A percentile compares a stretch with the other conserved stretches of the same genome.
These are phyloP conservation scores for Fusarium dimerum DNA, from an alignment of 2,329 filamentous ascomycete species.

Conservation along the genomic window DNA sequence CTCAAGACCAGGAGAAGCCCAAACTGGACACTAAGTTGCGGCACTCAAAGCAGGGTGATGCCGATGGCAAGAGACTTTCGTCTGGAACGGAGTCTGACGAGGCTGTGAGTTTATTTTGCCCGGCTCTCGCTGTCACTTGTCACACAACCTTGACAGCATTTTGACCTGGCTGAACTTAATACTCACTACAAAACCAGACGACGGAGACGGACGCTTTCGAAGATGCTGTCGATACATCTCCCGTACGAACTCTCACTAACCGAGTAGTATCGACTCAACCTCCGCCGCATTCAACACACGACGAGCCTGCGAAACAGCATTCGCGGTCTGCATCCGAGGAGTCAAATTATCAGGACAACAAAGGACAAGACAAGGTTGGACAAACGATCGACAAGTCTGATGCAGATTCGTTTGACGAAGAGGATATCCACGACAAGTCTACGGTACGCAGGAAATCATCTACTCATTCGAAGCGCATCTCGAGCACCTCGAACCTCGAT, in stretches of 20 bases:
- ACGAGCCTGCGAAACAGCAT: conserved; percentile 10
- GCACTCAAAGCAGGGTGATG: conserved; percentile 20
- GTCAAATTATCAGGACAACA: conserved; percentile 9
- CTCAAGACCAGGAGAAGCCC: conserved; percentile 4
- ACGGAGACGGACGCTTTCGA: conserved; percentile 61
- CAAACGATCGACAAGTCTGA: conserved; percentile 18
- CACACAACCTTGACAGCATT: conserved; percentile 18
- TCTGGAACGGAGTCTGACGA: conserved; percentile 34
- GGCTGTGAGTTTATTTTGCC: conserved; percentile 28
- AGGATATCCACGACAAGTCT: conserved; percentile 17
- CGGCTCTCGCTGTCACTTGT: conserved; percentile 12
- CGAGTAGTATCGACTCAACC: conserved; percentile 40
- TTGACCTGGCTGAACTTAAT: conserved; percentile 10
- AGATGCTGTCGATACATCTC: conserved; percentile 71
- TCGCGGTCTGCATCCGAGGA: conserved; percentile 13
- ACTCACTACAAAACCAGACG: conserved; percentile 25
- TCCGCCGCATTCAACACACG: conserved; percentile 27
- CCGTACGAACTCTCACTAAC: conserved; percentile 64
- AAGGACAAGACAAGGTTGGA: conserved; percentile 8
- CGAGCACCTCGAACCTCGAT: conserved; percentile 51
- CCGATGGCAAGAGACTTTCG: conserved; percentile 29
- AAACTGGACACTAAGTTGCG: conserved; percentile 13
- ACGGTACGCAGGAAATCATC: conserved; percentile 37
- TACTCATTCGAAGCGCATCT: conserved; percentile 45
- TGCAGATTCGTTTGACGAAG: conserved; percentile 13